Conservation (phyloP, 2,329 filamentous ascomycete genomes). For the Cadophora sp. region DNA sequence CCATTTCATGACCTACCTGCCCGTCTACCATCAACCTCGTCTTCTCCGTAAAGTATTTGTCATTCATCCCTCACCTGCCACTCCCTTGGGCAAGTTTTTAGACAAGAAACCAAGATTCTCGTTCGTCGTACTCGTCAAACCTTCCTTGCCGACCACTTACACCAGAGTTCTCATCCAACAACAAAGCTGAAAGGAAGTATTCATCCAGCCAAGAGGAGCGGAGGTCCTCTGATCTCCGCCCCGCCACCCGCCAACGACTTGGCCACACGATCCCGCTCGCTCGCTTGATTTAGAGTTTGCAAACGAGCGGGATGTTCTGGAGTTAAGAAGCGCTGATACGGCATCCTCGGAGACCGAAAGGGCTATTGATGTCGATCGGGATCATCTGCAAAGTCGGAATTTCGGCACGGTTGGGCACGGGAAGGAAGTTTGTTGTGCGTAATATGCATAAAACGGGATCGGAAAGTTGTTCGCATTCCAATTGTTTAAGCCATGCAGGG, state of each 20-base stretch:
- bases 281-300: not conserved
- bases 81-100: not conserved
- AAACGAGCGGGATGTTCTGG: not conserved
- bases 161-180: not conserved
- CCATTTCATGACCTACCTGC: not conserved
- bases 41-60: constrained; percentile 11
- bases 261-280: constrained; percentile 1
- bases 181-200: not conserved
- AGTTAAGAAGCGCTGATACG: not conserved
- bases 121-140: not conserved
- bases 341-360: not conserved
- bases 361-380: constrained; percentile 2
- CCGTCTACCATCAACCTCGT: no score
- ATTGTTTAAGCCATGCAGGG: not conserved
- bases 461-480: not conserved
- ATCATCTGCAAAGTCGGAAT: constrained; percentile 14
- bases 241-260: constrained; percentile 2
- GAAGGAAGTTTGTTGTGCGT: not conserved
- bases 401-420: constrained; percentile 1
- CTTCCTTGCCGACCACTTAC: not conserved
- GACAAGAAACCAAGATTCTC: not conserved
- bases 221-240: constrained; percentile 8
- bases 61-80: not conserved
- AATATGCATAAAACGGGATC: not conserved
- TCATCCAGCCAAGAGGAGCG: constrained; percentile 9